Conservation (phyloP, 2,329 filamentous ascomycete genomes). For the Zymoseptoria brevis region DNA sequence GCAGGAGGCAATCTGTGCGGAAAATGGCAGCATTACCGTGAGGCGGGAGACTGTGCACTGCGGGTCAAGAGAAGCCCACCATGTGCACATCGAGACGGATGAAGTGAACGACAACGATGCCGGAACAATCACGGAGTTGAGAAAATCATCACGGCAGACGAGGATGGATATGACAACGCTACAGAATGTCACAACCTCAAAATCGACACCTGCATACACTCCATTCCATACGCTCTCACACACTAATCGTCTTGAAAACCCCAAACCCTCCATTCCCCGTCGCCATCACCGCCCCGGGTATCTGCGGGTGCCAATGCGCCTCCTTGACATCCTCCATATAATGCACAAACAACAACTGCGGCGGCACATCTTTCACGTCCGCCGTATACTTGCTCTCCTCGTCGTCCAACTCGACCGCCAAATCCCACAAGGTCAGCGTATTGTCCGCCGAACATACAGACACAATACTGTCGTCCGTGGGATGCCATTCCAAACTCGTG, state of each 20-base stretch:
- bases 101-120: background rate
- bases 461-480: conserved; percentile 91
- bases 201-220: background rate
- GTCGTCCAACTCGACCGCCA: conserved; percentile 92
- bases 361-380: conserved; percentile 81
- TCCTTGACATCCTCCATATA: conserved; percentile 95
- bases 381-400: conserved; percentile 89
- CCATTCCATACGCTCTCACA: conserved; percentile 11
- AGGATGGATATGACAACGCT: background rate
- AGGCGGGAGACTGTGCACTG: no score
- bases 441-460: conserved; percentile 88
- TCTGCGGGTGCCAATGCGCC: conserved; percentile 94
- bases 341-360: conserved; percentile 92
- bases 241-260: conserved; percentile 36
- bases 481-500: conserved; percentile 94
- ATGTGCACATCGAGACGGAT: background rate
- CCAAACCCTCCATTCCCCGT: conserved; percentile 81
- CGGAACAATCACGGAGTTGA: background rate
- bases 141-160: background rate
- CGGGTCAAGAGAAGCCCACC: no score
- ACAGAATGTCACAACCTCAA: background rate
- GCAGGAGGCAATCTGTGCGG: no score
- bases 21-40: no score
- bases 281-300: conserved; percentile 78
- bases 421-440: conserved; percentile 91